A percentile compares a stretch with the other conserved stretches of the same genome.
Conservation (phyloP, 169 alveolate genomes). For the Plasmodium coatneyi region DNA sequence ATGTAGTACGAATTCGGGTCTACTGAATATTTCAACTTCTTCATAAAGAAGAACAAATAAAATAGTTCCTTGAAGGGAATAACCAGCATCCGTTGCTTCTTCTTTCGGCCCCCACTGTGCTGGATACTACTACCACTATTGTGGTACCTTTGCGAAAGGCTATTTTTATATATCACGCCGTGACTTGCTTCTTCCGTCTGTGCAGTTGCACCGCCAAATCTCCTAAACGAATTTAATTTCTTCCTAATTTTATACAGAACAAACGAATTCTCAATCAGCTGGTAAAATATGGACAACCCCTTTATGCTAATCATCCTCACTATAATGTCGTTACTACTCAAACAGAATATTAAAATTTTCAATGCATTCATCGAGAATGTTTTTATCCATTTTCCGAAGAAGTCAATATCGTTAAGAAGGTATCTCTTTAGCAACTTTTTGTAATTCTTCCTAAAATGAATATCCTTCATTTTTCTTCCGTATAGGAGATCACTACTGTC, state of each 20-base stretch:
- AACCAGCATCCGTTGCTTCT: constrained; percentile 4
- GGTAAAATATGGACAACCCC: constrained; percentile 72
- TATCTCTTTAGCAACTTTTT: constrained; percentile 38
- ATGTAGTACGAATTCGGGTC: constrained; percentile 66
- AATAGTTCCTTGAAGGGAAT: constrained; percentile 71
- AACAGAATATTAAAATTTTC: constrained; percentile 57
- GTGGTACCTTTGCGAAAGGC: neutral
- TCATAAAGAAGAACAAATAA: constrained; percentile 67
- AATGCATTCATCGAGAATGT: constrained; percentile 49
- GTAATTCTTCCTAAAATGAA: constrained; percentile 66
- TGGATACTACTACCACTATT: neutral
- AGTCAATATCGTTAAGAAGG: constrained; percentile 58
- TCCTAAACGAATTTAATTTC: constrained; percentile 14
- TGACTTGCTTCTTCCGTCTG: neutral
- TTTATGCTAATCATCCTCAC: constrained; percentile 70
- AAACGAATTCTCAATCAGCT: constrained; percentile 58
- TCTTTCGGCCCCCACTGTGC: neutral
- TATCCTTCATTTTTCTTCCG: constrained; percentile 29
- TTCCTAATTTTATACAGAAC: constrained; percentile 62
- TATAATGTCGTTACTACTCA: constrained; percentile 72
- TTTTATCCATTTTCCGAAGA: constrained; percentile 71
- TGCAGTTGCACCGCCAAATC: neutral
- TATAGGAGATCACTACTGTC: constrained; percentile 30
- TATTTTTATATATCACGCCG: neutral
- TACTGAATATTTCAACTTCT: constrained; percentile 71